Evolutionary conservation across 805 yeast species (phyloP).

Genomic region (Lachancea cidri): DNA sequence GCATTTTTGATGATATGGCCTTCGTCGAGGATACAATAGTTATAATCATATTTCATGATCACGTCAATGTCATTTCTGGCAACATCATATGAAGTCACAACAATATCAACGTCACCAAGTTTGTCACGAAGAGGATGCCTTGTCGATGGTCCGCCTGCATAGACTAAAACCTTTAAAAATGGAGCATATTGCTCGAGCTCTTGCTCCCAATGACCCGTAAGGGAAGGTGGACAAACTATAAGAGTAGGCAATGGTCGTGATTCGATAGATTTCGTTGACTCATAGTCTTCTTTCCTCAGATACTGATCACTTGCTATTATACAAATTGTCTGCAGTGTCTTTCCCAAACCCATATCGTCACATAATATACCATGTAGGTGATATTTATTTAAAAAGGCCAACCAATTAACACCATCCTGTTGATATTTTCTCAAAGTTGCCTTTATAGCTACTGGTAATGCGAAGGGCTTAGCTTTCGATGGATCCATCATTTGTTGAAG

Average conservation of each 20-base stretch:
- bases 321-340: constrained; percentile 94
- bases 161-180: constrained; percentile 71
- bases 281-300: constrained; percentile 65
- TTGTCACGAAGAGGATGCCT: constrained; percentile 52
- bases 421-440: constrained; percentile 93
- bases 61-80: constrained; percentile 83
- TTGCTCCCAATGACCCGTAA: constrained; percentile 99
- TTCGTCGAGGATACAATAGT: constrained; percentile 94
- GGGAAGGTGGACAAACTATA: constrained; percentile 92
- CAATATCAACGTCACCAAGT: constrained; percentile 63
- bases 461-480: constrained; percentile 78
- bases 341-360: constrained; percentile 99
- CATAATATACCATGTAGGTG: constrained; percentile 95
- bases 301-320: constrained; percentile 96
- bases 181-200: constrained; percentile 90
- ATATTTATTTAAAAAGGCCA: constrained; percentile 89
- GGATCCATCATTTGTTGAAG: constrained; percentile 98
- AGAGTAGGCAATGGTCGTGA: constrained; percentile 74
- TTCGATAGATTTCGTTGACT: constrained; percentile 55
- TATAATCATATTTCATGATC: constrained; percentile 60
- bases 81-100: constrained; percentile 94
- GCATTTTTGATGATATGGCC: constrained; percentile 97
- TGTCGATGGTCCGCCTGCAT: constrained; percentile 86
- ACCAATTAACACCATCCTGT: constrained; percentile 98
- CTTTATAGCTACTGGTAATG: constrained; percentile 82